Evolutionary conservation across 1,139 yeast genomes (phyloP), one percentile per base, ranked within the genome.

Genomic region (Taphrina communis): DNA sequence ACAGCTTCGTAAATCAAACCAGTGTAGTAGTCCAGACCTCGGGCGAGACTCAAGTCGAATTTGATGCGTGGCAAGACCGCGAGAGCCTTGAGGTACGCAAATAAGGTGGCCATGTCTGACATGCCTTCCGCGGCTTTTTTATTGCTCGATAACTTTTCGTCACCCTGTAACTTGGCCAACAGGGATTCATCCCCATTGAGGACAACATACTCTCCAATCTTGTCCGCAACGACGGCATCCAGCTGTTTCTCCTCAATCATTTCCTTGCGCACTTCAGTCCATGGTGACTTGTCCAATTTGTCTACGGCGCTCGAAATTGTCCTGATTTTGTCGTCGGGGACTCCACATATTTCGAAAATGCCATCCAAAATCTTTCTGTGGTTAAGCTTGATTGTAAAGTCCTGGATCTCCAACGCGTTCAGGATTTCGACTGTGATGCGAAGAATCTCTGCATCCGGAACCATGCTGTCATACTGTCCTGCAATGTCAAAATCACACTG

Each of bases 401-500:
- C 97, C 48, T 82, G 81, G 76, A 94, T 90, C 25, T 97, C 97
- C 74, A 94, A 83, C 3, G 88, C 85, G 5, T 87, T 84, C 74
- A 94, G 84, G 69, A 97, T 97, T 78, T 91, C 97, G 69, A 90
- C 92, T 56, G 89, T 80, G 71, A 94, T 82, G 70, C 89, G 85
- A 79, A 94, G 84, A 71, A 89, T 83, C 80, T 94, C 99, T 8
- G 97, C 87, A 78, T 94, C 99, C 36, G 99, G 97, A 59, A 94
- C 95, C 99, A 94, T 94, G 53, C 87, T 77, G 76, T 94, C 99
- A 78, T 89, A 93, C 70, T 79, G 81, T 69, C 99, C 99, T 48
- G 99, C 99, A 76, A 94, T 83, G 78, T 94, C 99, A 75, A 94
- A 90, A 81, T 94, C 99, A 82, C 99, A 94, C 81, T 94, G 99